Percentiles rank a stretch among this genome's conserved stretches.
phyloP scores from a whole-genome alignment of 2,329 filamentous ascomycete genomes.

The Penicillium expansum region DNA sequence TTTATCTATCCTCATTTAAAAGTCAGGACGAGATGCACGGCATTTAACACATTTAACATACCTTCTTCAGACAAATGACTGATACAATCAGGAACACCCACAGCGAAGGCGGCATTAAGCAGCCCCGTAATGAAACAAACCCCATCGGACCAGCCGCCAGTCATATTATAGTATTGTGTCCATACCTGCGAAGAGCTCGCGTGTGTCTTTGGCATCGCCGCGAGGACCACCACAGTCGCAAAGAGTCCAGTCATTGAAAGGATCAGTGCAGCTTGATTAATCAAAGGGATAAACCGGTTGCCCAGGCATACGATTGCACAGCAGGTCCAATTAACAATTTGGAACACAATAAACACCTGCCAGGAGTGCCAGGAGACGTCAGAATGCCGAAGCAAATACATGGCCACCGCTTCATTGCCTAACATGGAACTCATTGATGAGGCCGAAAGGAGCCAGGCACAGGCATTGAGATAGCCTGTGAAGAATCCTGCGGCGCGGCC shows the following conservation, averaged over 20 bases:
- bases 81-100: conserved; percentile 63
- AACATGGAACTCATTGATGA: conserved; percentile 34
- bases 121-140: conserved; percentile 56
- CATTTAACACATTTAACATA: too few species aligned
- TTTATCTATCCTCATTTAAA: neutral
- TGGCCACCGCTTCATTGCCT: conserved; percentile 32
- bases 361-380: conserved; percentile 26
- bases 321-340: conserved; percentile 53
- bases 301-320: conserved; percentile 53
- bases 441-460: conserved; percentile 32
- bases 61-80: conserved; percentile 61
- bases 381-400: conserved; percentile 30
- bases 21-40: neutral
- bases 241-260: conserved; percentile 51
- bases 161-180: conserved; percentile 30
- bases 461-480: conserved; percentile 37
- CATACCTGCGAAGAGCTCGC: conserved; percentile 28
- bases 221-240: conserved; percentile 48
- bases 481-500: conserved; percentile 47
- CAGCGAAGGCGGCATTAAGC: conserved; percentile 63
- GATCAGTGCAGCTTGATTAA: conserved; percentile 54
- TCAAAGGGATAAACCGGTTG: conserved; percentile 49
- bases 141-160: conserved; percentile 33
- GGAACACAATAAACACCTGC: conserved; percentile 34
- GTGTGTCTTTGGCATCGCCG: conserved; percentile 47